Percentiles rank a stretch among this genome's conserved stretches.
phyloP scores from a whole-genome alignment of 768 basidiomycete species.

The Mycena alexandri region DNA sequence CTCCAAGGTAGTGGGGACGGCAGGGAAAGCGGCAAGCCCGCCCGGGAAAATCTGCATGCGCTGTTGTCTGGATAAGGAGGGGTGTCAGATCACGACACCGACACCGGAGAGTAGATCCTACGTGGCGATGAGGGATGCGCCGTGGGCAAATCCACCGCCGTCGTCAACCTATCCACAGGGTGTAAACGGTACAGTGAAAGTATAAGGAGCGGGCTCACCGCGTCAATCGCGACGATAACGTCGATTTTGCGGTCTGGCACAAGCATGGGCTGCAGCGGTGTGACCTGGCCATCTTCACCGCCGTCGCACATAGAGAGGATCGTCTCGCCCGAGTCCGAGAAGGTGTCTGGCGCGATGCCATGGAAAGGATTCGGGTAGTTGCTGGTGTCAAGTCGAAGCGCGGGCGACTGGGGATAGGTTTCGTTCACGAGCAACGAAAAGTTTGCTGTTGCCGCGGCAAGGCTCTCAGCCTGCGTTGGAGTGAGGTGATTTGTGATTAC shows the following conservation, averaged over 20 bases:
- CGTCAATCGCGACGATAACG: slow-evolving; percentile 70
- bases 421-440: slow-evolving; percentile 4
- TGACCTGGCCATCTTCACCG: slow-evolving; percentile 61
- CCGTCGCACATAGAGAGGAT: slow-evolving; percentile 67
- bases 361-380: slow-evolving; percentile 53
- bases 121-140: slow-evolving; percentile 19
- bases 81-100: not conserved
- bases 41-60: slow-evolving; percentile 30
- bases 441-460: too few species aligned
- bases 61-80: slow-evolving; percentile 20
- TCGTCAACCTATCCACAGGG: not conserved
- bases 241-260: slow-evolving; percentile 67
- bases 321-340: slow-evolving; percentile 54
- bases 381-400: slow-evolving; percentile 4
- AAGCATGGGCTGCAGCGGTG: slow-evolving; percentile 68
- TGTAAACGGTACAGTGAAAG: slow-evolving; percentile 42
- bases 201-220: slow-evolving; percentile 38
- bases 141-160: slow-evolving; percentile 14
- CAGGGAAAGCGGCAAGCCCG: slow-evolving; percentile 52
- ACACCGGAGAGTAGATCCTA: not conserved
- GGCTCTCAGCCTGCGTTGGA: too few species aligned
- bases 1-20: slow-evolving; percentile 58
- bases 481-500: too few species aligned
- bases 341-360: slow-evolving; percentile 52
- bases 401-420: slow-evolving; percentile 41